Evolutionary conservation across 164 flowering plant species (phyloP).

Genomic region (Aristolochia californica): DNA sequence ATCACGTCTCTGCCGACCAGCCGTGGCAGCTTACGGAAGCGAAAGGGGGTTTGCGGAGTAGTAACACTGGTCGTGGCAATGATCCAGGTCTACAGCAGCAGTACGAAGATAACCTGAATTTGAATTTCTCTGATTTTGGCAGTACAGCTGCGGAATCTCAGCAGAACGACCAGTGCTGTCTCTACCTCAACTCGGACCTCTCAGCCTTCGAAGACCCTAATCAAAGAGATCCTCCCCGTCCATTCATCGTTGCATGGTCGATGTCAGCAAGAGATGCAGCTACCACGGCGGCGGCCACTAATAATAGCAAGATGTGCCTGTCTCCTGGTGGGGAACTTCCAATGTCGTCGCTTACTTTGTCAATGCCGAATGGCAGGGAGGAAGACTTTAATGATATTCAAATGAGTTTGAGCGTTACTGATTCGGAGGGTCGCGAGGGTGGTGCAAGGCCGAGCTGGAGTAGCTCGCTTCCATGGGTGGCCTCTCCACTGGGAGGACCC

Average conservation of each 20-base stretch:
- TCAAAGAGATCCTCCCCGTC: conserved; percentile 26
- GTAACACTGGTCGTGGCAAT: background rate
- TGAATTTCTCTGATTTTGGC: conserved; percentile 15
- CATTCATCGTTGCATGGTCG: conserved; percentile 67
- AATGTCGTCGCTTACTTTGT: conserved; percentile 37
- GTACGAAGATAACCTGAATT: conserved; percentile 15
- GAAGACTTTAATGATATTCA: conserved; percentile 18
- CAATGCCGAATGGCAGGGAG: conserved; percentile 31
- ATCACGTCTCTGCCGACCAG: conserved; percentile 17
- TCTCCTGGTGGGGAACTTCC: conserved; percentile 20
- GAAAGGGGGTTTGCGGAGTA: conserved; percentile 8
- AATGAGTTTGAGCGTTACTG: conserved; percentile 19
- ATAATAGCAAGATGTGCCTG: conserved; percentile 5
- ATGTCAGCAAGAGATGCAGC: conserved; percentile 10
- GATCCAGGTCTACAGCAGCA: conserved; percentile 10
- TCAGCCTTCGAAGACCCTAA: conserved; percentile 4
- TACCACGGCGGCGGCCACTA: conserved; percentile 6
- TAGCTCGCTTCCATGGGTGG: conserved; percentile 33
- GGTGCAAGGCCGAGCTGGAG: conserved; percentile 31
- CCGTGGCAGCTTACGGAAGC: conserved; percentile 33
- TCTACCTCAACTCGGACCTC: conserved; percentile 19
- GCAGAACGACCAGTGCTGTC: conserved; percentile 14
- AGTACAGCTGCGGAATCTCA: conserved; percentile 5
- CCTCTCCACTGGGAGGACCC: conserved; percentile 66
- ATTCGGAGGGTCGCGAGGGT: conserved; percentile 13